Evolutionary conservation across 805 yeast genomes (phyloP).

Genomic region (Ogataea pignaliae): DNA sequence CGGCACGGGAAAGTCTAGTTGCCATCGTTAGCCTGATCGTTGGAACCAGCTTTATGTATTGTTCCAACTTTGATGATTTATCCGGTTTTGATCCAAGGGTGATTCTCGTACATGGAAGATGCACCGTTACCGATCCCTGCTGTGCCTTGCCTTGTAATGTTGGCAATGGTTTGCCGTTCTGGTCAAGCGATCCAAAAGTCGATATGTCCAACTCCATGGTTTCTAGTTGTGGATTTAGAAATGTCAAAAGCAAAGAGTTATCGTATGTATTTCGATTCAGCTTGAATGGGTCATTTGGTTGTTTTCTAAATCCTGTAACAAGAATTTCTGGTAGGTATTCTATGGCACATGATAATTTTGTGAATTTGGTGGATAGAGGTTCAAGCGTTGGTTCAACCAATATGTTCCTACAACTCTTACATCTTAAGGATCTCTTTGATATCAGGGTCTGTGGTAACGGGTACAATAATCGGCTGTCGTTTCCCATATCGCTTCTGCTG

Average conservation of each 20-base stretch:
- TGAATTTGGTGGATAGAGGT: constrained; percentile 16
- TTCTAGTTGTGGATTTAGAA: constrained; percentile 11
- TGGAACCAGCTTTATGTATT: constrained; percentile 24
- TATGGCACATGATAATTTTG: constrained; percentile 9
- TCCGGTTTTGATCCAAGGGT: constrained; percentile 12
- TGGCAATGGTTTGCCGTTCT: background rate
- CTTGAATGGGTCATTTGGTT: constrained; percentile 1
- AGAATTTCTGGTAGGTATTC: constrained; percentile 22
- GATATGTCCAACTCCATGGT: constrained; percentile 11
- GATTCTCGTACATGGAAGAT: constrained; percentile 19
- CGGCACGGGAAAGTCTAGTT: constrained; percentile 28
- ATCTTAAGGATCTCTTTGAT: constrained; percentile 12
- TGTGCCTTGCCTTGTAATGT: background rate
- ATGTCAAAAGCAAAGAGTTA: constrained; percentile 5
- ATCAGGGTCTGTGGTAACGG: constrained; percentile 19
- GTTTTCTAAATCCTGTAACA: constrained; percentile 4
- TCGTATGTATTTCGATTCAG: background rate
- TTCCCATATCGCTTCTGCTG: background rate
- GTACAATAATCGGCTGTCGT: background rate
- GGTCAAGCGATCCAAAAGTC: constrained; percentile 9
- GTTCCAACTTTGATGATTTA: constrained; percentile 6
- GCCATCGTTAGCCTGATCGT: constrained; percentile 23
- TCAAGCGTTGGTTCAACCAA: constrained; percentile 18
- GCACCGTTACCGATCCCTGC: constrained; percentile 1
- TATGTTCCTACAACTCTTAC: constrained; percentile 19